Base-by-base conservation (phyloP, 2,329 filamentous ascomycete species). In the Phialophora chinensis region DNA sequence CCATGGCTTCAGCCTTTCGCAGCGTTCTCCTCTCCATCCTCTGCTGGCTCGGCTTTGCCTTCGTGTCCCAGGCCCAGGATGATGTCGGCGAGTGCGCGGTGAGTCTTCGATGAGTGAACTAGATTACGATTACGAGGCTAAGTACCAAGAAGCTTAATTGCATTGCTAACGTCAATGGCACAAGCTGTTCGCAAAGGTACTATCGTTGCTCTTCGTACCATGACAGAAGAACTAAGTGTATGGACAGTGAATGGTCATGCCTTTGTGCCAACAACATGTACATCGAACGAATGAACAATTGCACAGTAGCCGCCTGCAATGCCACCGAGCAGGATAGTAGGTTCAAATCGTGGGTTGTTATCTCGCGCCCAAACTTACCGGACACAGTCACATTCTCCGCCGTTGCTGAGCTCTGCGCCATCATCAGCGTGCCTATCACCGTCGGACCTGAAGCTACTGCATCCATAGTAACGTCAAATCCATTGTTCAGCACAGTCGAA, bases 401-500 rank as follows among this genome's bases (percentile, higher is more conserved):
- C 2, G 50, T 73, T 31, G 71, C 69, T 12, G 52, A 73, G 60
- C 52, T 73, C 23, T 73, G 71, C 57, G 63, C 53, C 11, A 66
- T 73, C 59, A 61, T 71, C 57, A 59, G 61, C 38, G 61, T 65
- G 20, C 59, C 69, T 27, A 12, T 70, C 25, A 71, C 68, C 17
- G 62, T 70, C 47, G 63, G 66, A 10, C 71, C 71, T 3, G 69
- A 71, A 52, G 71, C 71, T 1, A 73, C 71, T 33, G 69, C 57
- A 20, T 23, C 50, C 17, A 63, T 58, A 8, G 44, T 62, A 10
- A 67, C 63, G 31, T 62, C 62, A 8, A 66, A 70, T 53, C 67
- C 60, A 12, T 57, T 72, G n/a, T 64, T 71, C 50, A 70, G 54
- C 44, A 72, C 70, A 2, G 55, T 69, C 20, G 69, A 54, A 1